phyloP scores from a whole-genome alignment of 768 basidiomycete genomes.

The Filobasidium wieringae region DNA sequence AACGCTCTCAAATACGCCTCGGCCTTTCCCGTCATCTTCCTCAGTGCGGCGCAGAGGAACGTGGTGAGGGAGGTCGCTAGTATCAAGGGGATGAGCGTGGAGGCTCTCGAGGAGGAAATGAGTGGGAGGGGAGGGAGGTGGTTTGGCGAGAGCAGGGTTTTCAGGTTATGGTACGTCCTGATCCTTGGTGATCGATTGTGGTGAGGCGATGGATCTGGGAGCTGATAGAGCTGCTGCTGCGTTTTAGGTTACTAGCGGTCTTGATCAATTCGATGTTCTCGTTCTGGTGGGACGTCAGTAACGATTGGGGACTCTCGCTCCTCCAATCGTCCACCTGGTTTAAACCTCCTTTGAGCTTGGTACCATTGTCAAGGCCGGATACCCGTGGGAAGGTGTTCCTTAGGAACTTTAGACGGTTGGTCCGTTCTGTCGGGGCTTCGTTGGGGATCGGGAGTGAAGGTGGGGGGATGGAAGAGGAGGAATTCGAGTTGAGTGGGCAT shows the following conservation, averaged over 20 bases:
- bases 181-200: no score
- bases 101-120: slow-evolving; percentile 37
- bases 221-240: background rate
- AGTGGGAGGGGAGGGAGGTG: slow-evolving; percentile 42
- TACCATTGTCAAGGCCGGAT: background rate
- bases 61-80: slow-evolving; percentile 52
- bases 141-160: slow-evolving; percentile 66
- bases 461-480: background rate
- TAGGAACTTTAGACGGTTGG: background rate
- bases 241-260: slow-evolving; percentile 64
- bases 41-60: slow-evolving; percentile 78
- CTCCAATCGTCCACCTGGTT: slow-evolving; percentile 44
- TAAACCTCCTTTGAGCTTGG: background rate
- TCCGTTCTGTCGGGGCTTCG: background rate
- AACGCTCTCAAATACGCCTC: slow-evolving; percentile 96
- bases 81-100: slow-evolving; percentile 42
- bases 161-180: slow-evolving; percentile 63
- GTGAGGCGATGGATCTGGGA: background rate
- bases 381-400: background rate
- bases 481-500: slow-evolving; percentile 5
- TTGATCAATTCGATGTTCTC: slow-evolving; percentile 83
- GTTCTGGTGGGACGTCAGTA: slow-evolving; percentile 98
- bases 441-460: background rate
- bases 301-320: slow-evolving; percentile 89
- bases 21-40: slow-evolving; percentile 87